Evolutionary conservation across 1,284 basidiomycete species (phyloP).

Genomic region (Cryptococcus jaspeensis): DNA sequence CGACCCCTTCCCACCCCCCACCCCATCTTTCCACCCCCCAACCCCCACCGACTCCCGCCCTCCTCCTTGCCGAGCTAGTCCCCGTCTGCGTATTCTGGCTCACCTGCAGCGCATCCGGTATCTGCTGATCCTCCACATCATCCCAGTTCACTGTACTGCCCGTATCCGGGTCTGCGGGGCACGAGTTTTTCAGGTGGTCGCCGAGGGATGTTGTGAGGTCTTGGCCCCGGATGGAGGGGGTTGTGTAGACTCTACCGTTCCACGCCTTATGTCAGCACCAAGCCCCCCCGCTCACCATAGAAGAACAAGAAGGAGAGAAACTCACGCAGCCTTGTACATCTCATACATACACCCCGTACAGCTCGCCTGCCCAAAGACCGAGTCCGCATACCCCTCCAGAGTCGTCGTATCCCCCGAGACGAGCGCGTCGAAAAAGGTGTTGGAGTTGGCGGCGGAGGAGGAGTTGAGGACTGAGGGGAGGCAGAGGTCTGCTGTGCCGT

Average conservation of each 20-base stretch:
- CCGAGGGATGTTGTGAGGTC: constrained; percentile 25
- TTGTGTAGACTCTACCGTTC: constrained; percentile 30
- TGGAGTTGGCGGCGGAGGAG: constrained; percentile 24
- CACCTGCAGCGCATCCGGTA: constrained; percentile 34
- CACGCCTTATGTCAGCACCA: background rate
- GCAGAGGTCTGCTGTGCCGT: constrained; percentile 33
- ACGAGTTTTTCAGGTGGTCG: constrained; percentile 34
- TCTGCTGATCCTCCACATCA: constrained; percentile 37
- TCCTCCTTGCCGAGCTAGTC: background rate
- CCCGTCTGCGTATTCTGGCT: constrained; percentile 13
- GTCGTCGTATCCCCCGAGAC: constrained; percentile 19
- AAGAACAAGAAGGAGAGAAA: background rate
- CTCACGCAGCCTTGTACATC: constrained; percentile 42
- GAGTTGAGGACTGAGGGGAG: constrained; percentile 25
- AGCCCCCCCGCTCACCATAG: background rate
- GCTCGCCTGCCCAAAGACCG: constrained; percentile 26
- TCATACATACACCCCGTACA: constrained; percentile 44
- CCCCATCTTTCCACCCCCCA: background rate
- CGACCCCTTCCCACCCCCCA: background rate
- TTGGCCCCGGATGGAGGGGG: constrained; percentile 28
- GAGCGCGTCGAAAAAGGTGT: constrained; percentile 35
- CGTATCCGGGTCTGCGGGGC: constrained; percentile 14
- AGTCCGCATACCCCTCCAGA: constrained; percentile 26
- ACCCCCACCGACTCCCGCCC: background rate
- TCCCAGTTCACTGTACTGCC: constrained; percentile 23